Evolutionary conservation across 257 asterid genomes (phyloP), one percentile per base, ranked within the genome.

Genomic region (Penstemon newberryi): DNA sequence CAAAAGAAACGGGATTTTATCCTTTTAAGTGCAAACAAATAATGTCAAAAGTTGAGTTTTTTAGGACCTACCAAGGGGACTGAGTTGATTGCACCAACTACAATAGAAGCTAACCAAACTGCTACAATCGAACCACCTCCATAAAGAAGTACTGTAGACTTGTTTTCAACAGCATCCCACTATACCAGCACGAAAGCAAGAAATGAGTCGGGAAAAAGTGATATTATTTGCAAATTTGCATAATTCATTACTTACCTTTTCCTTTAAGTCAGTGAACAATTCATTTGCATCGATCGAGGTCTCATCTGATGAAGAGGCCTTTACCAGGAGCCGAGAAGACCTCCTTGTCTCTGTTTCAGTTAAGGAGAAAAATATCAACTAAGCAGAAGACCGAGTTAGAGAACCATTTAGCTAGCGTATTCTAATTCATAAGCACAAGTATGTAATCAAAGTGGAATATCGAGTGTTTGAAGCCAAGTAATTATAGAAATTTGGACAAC

Each of bases 121-220:
- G 81, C 95, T 70, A 90, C 88, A 70, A 90, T 46, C 8, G 96
- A 89, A 37, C 96, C 97, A 65, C 96, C 95, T 65, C 96, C 99
- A 67, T 90, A 93, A 5, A 83, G 6, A 67, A 87, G 66, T 18
- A 93, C 96, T 0, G 96, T 85, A 1, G 96, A 60, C 83, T 93
- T 93, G 87, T 90, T 85, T 72, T 93, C 99, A 80, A 93, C 84
- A 52, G 95, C 97, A 73, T 93, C 96, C 99, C 97, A 93, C 97
- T 90, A 56, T 41, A 39, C 33, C 54, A 73, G 63, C 43, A 64
- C 7, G 60, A 7, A 5, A 49, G 33, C 33, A 60, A 41, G 10
- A 51, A 10, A 57, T 9, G 25, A 61, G 52, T 60, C 43, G 15
- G 40, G 52, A 57, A 18, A 56, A 45, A 5, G 46, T 4, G n/a